phyloP scores from a whole-genome alignment of 2,329 filamentous ascomycete genomes.

The Fusarium verrucosum region DNA sequence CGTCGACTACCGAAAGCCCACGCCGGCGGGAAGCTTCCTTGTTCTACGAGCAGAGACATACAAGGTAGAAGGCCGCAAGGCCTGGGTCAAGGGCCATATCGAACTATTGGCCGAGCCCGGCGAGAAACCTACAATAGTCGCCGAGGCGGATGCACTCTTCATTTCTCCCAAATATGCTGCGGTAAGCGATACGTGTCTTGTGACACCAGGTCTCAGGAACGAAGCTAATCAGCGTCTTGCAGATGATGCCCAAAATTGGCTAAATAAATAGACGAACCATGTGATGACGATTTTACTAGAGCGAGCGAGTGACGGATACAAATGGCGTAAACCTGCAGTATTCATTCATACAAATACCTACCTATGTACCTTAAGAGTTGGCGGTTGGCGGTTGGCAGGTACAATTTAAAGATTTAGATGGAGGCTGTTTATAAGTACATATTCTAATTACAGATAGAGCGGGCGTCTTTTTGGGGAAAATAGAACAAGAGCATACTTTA shows the following conservation, averaged over 20 bases:
- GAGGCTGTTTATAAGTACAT: background rate
- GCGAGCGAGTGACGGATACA: slow-evolving; percentile 26
- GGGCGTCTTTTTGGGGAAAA: background rate
- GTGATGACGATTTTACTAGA: slow-evolving; percentile 18
- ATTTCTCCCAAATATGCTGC: slow-evolving; percentile 86
- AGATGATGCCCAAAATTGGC: slow-evolving; percentile 48
- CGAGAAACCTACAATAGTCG: slow-evolving; percentile 72
- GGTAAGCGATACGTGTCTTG: slow-evolving; percentile 58
- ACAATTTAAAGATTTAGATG: slow-evolving; percentile 3
- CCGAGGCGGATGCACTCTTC: slow-evolving; percentile 86
- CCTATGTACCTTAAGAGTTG: no score
- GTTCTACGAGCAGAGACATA: slow-evolving; percentile 82
- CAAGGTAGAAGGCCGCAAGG: slow-evolving; percentile 91
- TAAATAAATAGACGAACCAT: slow-evolving; percentile 27
- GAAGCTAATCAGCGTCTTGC: background rate
- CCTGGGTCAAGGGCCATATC: slow-evolving; percentile 88
- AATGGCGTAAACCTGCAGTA: slow-evolving; percentile 1
- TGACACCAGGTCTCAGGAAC: background rate
- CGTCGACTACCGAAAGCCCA: slow-evolving; percentile 83
- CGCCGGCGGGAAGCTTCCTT: slow-evolving; percentile 77
- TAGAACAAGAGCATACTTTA: slow-evolving; percentile 1
- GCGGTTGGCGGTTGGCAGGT: slow-evolving; percentile 2
- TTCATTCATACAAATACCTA: slow-evolving; percentile 11
- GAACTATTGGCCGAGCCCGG: slow-evolving; percentile 75
- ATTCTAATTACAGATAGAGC: slow-evolving; percentile 25